These are phyloP conservation scores for Calycina herbarum DNA, from an alignment of 2,329 filamentous ascomycete species.

Conservation along the genomic window DNA sequence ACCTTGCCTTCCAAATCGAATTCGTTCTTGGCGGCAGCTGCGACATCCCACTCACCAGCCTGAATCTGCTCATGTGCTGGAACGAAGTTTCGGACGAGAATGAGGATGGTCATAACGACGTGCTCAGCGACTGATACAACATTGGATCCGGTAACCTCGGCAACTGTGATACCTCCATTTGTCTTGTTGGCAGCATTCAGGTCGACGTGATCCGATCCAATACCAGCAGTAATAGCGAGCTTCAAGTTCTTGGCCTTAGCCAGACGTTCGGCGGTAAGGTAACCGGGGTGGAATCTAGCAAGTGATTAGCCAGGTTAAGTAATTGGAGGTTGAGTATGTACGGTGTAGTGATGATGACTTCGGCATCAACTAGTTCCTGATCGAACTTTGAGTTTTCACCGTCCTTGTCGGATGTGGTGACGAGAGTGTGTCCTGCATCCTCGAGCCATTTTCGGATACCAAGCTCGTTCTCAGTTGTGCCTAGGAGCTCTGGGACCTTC, in stretches of 20 bases:
- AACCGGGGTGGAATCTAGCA: conserved; percentile 90
- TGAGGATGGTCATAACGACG: conserved; percentile 97
- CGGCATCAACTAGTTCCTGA: conserved; percentile 91
- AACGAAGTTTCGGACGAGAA: conserved; percentile 96
- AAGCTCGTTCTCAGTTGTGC: conserved; percentile 97
- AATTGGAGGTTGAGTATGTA: conserved; percentile 43
- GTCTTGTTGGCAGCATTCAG: conserved; percentile 90
- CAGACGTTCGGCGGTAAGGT: conserved; percentile 93
- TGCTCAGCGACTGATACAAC: conserved; percentile 99
- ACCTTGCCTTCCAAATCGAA: conserved; percentile 97
- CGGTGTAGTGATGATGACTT: conserved; percentile 99
- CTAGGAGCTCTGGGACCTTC: conserved; percentile 71
- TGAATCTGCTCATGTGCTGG: conserved; percentile 94
- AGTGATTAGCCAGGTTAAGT: not conserved
- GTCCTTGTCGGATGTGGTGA: conserved; percentile 98
- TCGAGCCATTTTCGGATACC: conserved; percentile 97
- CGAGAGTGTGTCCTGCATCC: conserved; percentile 90
- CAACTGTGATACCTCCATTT: conserved; percentile 95
- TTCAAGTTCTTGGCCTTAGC: conserved; percentile 99
- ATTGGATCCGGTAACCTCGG: conserved; percentile 97
- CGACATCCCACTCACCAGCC: conserved; percentile 91
- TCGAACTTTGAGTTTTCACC: conserved; percentile 91
- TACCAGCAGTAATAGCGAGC: conserved; percentile 93
- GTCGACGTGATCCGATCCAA: conserved; percentile 98
- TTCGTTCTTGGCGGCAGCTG: conserved; percentile 95